Evolutionary conservation across 495 filamentous ascomycete genomes (phyloP).

Genomic region (Xylaria acuta): DNA sequence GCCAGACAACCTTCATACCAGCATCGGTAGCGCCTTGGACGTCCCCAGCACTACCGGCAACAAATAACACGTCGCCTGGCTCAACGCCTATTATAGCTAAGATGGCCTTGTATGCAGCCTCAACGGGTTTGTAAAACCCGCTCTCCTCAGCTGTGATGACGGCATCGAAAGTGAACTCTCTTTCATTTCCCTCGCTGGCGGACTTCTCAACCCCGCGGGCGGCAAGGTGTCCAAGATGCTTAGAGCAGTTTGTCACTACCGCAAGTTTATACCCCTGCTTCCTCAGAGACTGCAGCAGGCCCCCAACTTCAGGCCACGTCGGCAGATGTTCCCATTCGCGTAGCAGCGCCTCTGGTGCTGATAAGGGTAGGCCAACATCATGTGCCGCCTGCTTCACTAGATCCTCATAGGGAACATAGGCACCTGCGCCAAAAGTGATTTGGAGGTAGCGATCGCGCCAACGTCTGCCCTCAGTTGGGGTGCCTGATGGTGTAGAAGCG

Average conservation of each 20-base stretch:
- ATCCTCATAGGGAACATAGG: constrained; percentile 41
- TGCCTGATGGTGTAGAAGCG: constrained; percentile 33
- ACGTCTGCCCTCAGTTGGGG: constrained; percentile 22
- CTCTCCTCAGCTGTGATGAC: constrained; percentile 44
- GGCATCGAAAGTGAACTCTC: constrained; percentile 34
- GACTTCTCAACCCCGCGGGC: constrained; percentile 24
- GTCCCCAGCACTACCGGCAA: constrained; percentile 46
- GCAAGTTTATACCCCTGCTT: constrained; percentile 36
- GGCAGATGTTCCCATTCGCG: constrained; percentile 37
- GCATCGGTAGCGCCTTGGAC: constrained; percentile 41
- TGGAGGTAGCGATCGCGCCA: constrained; percentile 43
- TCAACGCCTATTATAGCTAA: constrained; percentile 30
- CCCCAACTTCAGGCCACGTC: constrained; percentile 39
- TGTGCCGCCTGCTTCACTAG: constrained; percentile 38
- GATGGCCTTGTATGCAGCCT: constrained; percentile 37
- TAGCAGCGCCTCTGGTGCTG: constrained; percentile 34
- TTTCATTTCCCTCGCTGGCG: constrained; percentile 11
- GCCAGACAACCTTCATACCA: constrained; percentile 48
- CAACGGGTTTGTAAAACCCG: constrained; percentile 43
- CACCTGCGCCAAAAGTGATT: constrained; percentile 38
- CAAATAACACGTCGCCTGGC: constrained; percentile 41
- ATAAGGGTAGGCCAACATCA: constrained; percentile 35
- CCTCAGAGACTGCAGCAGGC: constrained; percentile 31
- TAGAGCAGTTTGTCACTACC: constrained; percentile 45
- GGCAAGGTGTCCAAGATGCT: constrained; percentile 36